Evolutionary conservation across 371 early-diverging fungal species (phyloP).

Genomic region (Syncephalastrum racemosum): DNA sequence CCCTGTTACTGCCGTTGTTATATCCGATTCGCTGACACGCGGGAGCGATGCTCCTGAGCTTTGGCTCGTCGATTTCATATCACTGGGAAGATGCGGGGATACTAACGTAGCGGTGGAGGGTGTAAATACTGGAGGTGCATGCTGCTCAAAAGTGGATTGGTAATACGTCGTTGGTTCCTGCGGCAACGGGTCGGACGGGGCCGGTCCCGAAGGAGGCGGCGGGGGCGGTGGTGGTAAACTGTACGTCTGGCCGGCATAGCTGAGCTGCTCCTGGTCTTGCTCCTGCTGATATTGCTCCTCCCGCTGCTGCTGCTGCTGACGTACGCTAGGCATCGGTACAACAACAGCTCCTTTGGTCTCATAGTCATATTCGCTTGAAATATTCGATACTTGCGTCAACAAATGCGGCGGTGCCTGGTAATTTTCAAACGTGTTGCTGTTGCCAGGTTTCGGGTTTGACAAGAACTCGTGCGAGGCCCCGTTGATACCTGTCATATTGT

Average conservation of each 20-base stretch:
- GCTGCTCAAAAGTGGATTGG: too few species aligned
- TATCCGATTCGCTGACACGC: too few species aligned
- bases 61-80: too few species aligned
- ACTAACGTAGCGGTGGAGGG: constrained; percentile 16
- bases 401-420: constrained; percentile 19
- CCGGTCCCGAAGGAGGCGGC: constrained; percentile 3
- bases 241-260: neutral
- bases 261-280: neutral
- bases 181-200: too few species aligned
- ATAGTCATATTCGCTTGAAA: constrained; percentile 20
- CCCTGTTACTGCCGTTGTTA: too few species aligned
- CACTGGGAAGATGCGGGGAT: constrained; percentile 1
- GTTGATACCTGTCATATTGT: neutral
- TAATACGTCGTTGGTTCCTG: too few species aligned
- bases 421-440: constrained; percentile 8
- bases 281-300: too few species aligned
- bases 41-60: too few species aligned
- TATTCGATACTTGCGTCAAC: constrained; percentile 19
- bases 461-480: constrained; percentile 16
- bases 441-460: constrained; percentile 10
- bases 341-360: constrained; percentile 15
- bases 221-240: constrained; percentile 12
- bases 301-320: too few species aligned
- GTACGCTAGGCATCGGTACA: constrained; percentile 11
- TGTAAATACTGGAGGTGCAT: neutral